phyloP scores from a whole-genome alignment of 2,329 filamentous ascomycete species.

The Penicillium psychrosexuale region DNA sequence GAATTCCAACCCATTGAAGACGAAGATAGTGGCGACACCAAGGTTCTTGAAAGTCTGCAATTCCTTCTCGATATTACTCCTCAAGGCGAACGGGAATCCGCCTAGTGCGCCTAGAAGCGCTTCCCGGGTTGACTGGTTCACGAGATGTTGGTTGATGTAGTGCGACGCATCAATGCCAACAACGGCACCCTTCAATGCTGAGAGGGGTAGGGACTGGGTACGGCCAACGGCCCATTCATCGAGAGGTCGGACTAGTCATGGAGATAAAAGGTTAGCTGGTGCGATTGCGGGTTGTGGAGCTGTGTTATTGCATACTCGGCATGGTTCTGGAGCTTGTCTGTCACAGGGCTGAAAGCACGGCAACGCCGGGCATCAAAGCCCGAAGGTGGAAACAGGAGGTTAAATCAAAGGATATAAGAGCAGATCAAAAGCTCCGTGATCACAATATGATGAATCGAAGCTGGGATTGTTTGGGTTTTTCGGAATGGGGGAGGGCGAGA shows the following conservation, averaged over 20 bases:
- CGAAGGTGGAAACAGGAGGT: conserved; percentile 9
- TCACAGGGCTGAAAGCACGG: conserved; percentile 22
- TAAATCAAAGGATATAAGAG: background rate
- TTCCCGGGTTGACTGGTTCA: conserved; percentile 68
- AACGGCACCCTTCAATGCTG: conserved; percentile 68
- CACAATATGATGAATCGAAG: conserved; percentile 14
- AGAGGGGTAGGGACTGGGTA: conserved; percentile 59
- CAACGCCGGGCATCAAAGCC: conserved; percentile 31
- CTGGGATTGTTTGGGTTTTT: conserved; percentile 4
- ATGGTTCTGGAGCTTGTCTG: conserved; percentile 31
- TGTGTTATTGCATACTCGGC: conserved; percentile 31
- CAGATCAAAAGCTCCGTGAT: background rate
- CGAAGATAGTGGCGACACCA: conserved; percentile 75
- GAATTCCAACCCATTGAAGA: conserved; percentile 85
- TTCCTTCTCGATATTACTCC: conserved; percentile 70
- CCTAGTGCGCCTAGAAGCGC: conserved; percentile 87
- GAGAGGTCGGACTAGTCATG: conserved; percentile 47
- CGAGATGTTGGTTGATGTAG: conserved; percentile 77
- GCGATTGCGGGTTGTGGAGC: conserved; percentile 3
- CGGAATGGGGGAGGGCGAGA: conserved; percentile 9
- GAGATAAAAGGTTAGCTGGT: conserved; percentile 7
- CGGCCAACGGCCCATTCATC: conserved; percentile 57
- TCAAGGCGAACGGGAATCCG: conserved; percentile 77
- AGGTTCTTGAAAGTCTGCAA: conserved; percentile 68
- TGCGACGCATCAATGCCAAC: conserved; percentile 87